A percentile compares a stretch with the other conserved stretches of the same genome.
Conservation (phyloP, 1,284 basidiomycete genomes). For the Ceratobasidium sp. region DNA sequence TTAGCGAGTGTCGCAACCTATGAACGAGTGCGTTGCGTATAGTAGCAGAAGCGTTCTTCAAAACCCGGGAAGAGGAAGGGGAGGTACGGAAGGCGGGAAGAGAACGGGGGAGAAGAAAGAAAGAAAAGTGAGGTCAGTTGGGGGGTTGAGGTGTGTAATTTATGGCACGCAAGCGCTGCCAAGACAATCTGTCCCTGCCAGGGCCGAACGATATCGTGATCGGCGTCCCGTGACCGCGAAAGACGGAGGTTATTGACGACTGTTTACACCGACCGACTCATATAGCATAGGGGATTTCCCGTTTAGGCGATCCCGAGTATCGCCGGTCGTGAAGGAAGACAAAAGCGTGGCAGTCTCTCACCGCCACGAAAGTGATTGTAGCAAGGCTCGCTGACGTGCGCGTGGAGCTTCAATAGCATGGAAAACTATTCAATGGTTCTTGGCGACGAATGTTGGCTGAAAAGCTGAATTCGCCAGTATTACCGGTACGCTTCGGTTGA, state of each 20-base stretch:
- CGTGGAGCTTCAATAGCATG: too few relatives aligned
- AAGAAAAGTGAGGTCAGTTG: neutral
- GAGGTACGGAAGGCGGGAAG: neutral
- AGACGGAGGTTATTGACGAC: conserved; percentile 3
- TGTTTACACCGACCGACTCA: neutral
- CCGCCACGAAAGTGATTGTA: neutral
- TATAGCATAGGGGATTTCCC: conserved; percentile 9
- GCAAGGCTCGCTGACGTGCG: neutral
- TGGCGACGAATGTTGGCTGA: too few relatives aligned
- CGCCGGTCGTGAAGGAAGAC: neutral
- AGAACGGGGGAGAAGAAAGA: conserved; percentile 1
- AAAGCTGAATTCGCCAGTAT: too few relatives aligned
- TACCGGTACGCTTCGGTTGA: too few relatives aligned
- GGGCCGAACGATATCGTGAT: neutral
- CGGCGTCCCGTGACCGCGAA: neutral
- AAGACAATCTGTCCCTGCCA: neutral
- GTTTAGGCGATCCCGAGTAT: neutral
- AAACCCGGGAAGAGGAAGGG: neutral
- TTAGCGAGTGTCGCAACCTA: conserved; percentile 43
- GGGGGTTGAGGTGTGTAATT: neutral
- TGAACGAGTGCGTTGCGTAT: conserved; percentile 39
- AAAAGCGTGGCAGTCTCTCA: neutral
- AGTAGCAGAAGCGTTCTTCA: conserved; percentile 18
- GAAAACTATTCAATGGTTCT: too few relatives aligned
- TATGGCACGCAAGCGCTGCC: neutral